Evolutionary conservation across 371 early-diverging fungal genomes (phyloP).

Genomic region (Batkoa obscura): DNA sequence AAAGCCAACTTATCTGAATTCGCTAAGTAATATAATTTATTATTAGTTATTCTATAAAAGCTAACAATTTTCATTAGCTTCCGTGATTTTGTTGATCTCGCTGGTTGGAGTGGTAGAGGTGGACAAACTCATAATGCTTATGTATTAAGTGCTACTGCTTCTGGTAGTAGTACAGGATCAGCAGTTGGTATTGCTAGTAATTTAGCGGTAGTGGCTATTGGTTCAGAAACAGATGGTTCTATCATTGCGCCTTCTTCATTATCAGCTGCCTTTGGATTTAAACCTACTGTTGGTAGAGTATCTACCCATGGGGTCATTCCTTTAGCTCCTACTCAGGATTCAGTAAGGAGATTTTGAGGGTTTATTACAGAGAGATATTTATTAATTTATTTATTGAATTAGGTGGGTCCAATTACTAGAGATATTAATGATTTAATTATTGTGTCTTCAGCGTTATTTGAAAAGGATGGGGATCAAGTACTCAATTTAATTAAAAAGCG

Average conservation of each 20-base stretch:
- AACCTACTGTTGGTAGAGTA: constrained; percentile 70
- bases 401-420: not conserved
- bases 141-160: not conserved
- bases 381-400: not conserved
- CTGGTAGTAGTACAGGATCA: constrained; percentile 31
- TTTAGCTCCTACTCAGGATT: constrained; percentile 75
- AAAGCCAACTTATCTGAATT: constrained; percentile 93
- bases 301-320: constrained; percentile 71
- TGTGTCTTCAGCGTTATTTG: too few relatives aligned
- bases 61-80: constrained; percentile 2
- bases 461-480: too few relatives aligned
- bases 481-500: too few relatives aligned
- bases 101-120: constrained; percentile 10
- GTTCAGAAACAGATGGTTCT: constrained; percentile 89
- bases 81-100: not conserved
- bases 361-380: not conserved
- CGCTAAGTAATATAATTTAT: constrained; percentile 37
- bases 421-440: not conserved
- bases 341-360: constrained; percentile 18
- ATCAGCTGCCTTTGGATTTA: constrained; percentile 79
- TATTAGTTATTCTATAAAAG: too few relatives aligned
- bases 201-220: constrained; percentile 49
- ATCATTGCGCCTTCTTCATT: constrained; percentile 79
- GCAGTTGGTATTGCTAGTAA: constrained; percentile 75
- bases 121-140: constrained; percentile 10